Conservation (phyloP, 2,329 filamentous ascomycete genomes). For the Trichoderma aggressivum region DNA sequence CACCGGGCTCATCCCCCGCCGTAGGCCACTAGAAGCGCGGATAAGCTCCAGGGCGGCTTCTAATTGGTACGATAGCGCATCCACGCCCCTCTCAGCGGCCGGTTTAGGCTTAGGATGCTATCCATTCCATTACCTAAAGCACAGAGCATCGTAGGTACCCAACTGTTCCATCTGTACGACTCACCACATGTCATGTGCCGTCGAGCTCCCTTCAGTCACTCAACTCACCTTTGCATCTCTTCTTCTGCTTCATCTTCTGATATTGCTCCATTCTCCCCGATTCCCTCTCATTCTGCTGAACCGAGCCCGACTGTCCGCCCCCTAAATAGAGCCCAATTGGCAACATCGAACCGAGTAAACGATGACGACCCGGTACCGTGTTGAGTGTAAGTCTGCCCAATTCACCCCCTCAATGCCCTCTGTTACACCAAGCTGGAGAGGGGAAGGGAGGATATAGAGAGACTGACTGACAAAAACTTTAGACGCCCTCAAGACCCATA, state of each 20-base stretch:
- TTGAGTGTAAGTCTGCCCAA: conserved; percentile 61
- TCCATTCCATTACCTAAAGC: conserved; percentile 5
- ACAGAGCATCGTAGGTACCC: not conserved
- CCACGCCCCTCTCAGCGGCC: not conserved
- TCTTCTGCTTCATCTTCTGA: not conserved
- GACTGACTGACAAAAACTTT: conserved; percentile 19
- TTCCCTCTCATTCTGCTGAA: too few species aligned
- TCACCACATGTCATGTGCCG: not conserved
- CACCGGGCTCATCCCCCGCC: not conserved
- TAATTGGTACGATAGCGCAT: not conserved
- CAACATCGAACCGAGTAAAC: not conserved
- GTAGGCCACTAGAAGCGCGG: not conserved
- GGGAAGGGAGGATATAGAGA: not conserved
- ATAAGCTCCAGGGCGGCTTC: not conserved
- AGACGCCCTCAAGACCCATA: conserved; percentile 75
- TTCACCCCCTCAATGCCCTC: not conserved
- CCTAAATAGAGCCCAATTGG: not conserved
- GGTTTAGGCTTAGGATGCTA: not conserved
- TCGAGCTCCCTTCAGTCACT: not conserved
- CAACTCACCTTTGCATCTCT: not conserved
- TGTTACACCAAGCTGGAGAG: not conserved
- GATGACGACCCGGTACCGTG: conserved; percentile 64
- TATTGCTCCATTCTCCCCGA: not conserved
- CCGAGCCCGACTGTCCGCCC: not conserved
- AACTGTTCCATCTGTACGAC: not conserved